These are phyloP conservation scores for Lipomyces spencermartinsiae DNA, from an alignment of 805 yeast species.

Conservation along the genomic window DNA sequence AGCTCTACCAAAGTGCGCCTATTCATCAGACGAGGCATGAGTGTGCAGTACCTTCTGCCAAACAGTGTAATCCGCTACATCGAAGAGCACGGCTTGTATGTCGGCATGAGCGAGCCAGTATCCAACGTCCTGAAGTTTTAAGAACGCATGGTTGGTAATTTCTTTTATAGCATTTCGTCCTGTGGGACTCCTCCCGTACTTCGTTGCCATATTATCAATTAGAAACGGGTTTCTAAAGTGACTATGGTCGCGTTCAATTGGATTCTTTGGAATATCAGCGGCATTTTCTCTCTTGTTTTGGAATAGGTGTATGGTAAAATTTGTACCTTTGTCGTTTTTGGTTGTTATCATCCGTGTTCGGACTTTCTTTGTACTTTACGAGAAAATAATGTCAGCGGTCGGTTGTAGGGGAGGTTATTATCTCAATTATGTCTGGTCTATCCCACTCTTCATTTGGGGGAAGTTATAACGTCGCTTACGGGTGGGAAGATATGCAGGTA, in stretches of 20 bases:
- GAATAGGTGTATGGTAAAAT: constrained; percentile 3
- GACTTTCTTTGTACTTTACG: not conserved
- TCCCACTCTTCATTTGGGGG: not conserved
- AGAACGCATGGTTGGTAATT: not conserved
- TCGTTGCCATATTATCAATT: not conserved
- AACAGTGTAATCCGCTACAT: constrained; percentile 93
- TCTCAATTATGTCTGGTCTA: not conserved
- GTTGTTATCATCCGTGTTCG: not conserved
- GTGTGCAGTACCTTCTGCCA: constrained; percentile 92
- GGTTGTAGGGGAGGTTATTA: not conserved
- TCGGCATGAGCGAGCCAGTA: constrained; percentile 39
- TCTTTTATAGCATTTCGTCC: constrained; percentile 7
- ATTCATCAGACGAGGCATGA: constrained; percentile 93
- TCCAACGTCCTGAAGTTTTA: constrained; percentile 36
- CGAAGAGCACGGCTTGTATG: constrained; percentile 85
- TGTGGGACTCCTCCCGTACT: not conserved
- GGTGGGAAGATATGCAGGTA: not conserved
- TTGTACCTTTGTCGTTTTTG: not conserved
- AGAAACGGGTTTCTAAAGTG: not conserved
- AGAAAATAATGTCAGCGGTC: not conserved
- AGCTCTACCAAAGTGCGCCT: constrained; percentile 92
- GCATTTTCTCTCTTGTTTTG: constrained; percentile 5
- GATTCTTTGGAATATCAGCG: not conserved
- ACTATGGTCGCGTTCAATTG: not conserved
- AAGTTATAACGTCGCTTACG: not conserved